phyloP scores from a whole-genome alignment of 2,329 filamentous ascomycete species.

The Trichoderma cornu-damae region DNA sequence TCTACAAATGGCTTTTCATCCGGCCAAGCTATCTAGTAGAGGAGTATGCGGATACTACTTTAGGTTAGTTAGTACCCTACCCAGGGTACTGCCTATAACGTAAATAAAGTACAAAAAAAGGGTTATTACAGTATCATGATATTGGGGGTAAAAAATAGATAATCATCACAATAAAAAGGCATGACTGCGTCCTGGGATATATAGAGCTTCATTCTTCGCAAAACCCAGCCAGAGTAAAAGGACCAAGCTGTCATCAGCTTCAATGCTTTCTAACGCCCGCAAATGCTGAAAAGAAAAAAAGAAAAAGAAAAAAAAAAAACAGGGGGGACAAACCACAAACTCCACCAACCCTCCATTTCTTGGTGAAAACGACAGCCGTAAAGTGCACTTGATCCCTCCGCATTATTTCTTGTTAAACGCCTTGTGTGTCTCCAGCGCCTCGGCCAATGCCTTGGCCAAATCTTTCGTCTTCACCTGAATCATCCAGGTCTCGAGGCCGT shows the following conservation, averaged over 20 bases:
- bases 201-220: conserved; percentile 17
- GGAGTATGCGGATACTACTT: too few species aligned
- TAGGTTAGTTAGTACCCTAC: too few species aligned
- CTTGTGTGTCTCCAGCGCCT: conserved; percentile 50
- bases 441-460: conserved; percentile 50
- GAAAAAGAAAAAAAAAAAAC: too few species aligned
- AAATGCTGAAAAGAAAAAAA: conserved; percentile 22
- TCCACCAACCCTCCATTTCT: conserved; percentile 1
- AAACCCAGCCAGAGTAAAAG: conserved; percentile 5
- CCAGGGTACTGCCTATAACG: too few species aligned
- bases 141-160: not conserved
- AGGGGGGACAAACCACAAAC: conserved; percentile 2
- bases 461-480: conserved; percentile 64
- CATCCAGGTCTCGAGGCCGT: conserved; percentile 63
- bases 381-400: conserved; percentile 19
- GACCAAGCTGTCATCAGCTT: conserved; percentile 9
- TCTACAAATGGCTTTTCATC: too few species aligned
- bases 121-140: conserved; percentile 10
- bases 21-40: too few species aligned
- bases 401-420: conserved; percentile 48
- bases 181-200: conserved; percentile 2
- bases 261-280: conserved; percentile 22
- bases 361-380: conserved; percentile 2
- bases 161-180: conserved; percentile 7
- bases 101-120: conserved; percentile 12